phyloP scores from a whole-genome alignment of 305 asterid species.

The Solanum hybrid region DNA sequence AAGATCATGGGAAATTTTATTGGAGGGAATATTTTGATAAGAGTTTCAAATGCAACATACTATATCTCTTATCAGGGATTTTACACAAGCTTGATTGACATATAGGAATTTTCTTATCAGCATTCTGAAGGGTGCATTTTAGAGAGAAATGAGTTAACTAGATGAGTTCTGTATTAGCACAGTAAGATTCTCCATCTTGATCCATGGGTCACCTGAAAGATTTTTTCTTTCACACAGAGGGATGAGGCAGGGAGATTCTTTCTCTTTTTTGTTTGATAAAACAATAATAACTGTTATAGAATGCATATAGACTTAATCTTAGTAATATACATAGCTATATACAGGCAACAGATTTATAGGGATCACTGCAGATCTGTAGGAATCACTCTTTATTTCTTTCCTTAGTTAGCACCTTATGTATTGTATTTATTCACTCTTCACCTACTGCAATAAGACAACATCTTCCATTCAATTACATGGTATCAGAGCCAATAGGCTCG shows the following conservation, averaged over 20 bases:
- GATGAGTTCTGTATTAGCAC: background rate
- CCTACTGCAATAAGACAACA: too few species aligned
- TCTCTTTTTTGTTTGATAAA: background rate
- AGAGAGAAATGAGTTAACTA: background rate
- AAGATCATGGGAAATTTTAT: background rate
- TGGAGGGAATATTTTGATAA: background rate
- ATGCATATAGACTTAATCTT: too few species aligned
- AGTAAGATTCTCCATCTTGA: background rate
- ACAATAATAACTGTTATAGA: background rate
- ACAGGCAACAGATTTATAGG: too few species aligned
- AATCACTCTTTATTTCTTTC: too few species aligned
- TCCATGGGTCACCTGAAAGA: background rate
- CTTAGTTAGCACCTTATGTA: too few species aligned
- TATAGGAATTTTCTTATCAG: background rate
- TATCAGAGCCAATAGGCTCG: too few species aligned
- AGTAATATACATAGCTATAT: too few species aligned
- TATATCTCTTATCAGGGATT: background rate
- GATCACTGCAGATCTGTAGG: too few species aligned
- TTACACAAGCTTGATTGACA: background rate
- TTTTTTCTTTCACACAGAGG: background rate
- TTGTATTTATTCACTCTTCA: too few species aligned
- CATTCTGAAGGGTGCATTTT: background rate
- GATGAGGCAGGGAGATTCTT: background rate
- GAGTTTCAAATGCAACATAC: background rate
- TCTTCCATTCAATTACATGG: too few species aligned